A percentile compares a stretch with the other conserved stretches of the same genome.
phyloP scores from a whole-genome alignment of 345 rosid species.

The Eucalyptus lansdowneana region DNA sequence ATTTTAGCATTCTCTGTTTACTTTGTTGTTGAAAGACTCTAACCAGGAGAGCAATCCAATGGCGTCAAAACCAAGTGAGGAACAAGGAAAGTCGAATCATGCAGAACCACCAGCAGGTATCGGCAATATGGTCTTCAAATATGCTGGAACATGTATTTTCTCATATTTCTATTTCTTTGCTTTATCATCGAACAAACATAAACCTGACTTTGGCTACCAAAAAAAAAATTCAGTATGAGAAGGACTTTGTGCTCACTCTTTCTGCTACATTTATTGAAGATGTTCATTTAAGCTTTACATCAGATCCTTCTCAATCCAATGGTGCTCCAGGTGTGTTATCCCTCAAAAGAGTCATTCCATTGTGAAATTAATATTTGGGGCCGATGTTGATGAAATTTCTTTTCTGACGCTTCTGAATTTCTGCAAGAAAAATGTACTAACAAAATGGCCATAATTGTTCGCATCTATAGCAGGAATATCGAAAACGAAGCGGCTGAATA shows the following conservation, averaged over 20 bases:
- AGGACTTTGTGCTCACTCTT: not conserved
- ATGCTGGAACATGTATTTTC: rapidly evolving
- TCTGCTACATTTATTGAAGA: no score
- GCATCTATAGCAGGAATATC: not conserved
- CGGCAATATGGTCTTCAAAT: no score
- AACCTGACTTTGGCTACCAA: rapidly evolving
- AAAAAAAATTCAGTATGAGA: rapidly evolving
- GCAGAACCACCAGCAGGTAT: no score
- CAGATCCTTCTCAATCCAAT: not conserved
- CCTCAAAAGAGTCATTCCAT: rapidly evolving
- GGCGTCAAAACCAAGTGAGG: rapidly evolving
- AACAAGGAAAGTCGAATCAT: no score
- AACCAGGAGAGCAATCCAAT: not conserved
- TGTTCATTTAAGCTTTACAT: rapidly evolving
- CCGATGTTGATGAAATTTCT: not conserved
- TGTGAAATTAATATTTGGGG: not conserved
- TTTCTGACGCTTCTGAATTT: not conserved
- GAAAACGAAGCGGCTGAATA: no score
- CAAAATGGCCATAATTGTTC: no score
- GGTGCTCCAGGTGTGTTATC: not conserved
- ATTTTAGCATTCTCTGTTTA: not conserved
- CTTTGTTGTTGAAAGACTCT: not conserved
- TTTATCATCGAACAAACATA: not conserved
- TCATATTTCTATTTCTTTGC: rapidly evolving
- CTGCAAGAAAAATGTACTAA: no score